Base-by-base conservation (phyloP, 768 basidiomycete genomes). In the Cubamyces sp. region DNA sequence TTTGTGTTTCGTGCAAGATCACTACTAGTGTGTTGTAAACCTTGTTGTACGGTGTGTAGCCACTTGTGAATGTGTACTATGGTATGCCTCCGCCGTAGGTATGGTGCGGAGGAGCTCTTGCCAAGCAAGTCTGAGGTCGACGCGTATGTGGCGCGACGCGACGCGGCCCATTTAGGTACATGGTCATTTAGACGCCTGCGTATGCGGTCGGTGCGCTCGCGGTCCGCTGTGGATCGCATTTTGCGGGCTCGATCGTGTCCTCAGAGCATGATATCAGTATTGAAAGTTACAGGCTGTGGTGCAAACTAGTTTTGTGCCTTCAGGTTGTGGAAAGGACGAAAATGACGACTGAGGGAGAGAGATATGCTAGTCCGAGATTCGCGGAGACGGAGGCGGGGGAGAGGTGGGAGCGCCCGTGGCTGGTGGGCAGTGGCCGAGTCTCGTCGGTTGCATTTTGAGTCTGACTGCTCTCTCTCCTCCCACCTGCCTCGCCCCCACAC, bases 391-490 rank as follows among this genome's bases (percentile, higher is more conserved):
- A 47, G 28, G 54, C 54, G 48, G 40, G 48, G 48, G 56, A 57
- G 34, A 49, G 42, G 14, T 18, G 47, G 23, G 41, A 43, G 57
- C 49, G 57, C 57, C 57, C 57, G 57, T 50, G 48, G 8, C 28
- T 30, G 28, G 49, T 42, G 57, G 49, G 40, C 26, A 41, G 40
- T 58, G 48, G 56, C 47, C 48, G 34, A 26, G 37, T 49, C 37
- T 41, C 3, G 25, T 51, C 49, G 57, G 57, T 58, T 58, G 57
- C 57, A 58, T 42, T 58, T 58, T 51, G n/a, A n/a, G n/a, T n/a
- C n/a, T n/a, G 57, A 50, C 57, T 42, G 57, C 41, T 25, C 40
- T 28, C 48, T 19, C 47, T 51, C 30, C 48, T 23, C 42, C 57
- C 40, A 18, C 48, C 25, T 16, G 15, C 48, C 23, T 6, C 19